Evolutionary conservation across 208 protist genomes (phyloP), one percentile per base, ranked within the genome.

Genomic region (Trypanosoma lewisi): DNA sequence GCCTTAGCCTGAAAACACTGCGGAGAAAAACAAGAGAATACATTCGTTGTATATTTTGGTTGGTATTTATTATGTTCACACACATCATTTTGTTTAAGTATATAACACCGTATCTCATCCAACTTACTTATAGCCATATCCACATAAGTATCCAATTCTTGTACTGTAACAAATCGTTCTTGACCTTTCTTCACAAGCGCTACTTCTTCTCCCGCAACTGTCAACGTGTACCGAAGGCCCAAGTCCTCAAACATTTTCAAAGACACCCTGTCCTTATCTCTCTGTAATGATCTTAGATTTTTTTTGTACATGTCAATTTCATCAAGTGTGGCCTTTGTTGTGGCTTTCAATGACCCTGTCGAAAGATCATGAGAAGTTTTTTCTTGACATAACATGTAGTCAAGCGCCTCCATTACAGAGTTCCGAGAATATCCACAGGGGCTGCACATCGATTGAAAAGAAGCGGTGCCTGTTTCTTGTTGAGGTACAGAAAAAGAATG

Each of bases 281-380:
- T 52, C 33, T 56, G 21, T 41, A 65, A 21, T 34, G 17, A 45
- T 39, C 16, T 21, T 2, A 65, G 59, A 65, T 65, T 45, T 12
- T 44, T 55, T 48, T 65, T 49, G 47, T 65, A 65, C 36, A 56
- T 48, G 14, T 65, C 59, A 56, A 65, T 53, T 65, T 65, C 59
- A 54, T 65, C 59, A 28, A 65, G 59, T 34, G 59, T 65, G 17
- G 37, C 14, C 9, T 17, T 19, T 2, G 59, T 27, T 27, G 59
- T 49, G 4, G 14, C 47, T 41, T 28, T 56, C 48, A 65, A 39
- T 27, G n/a, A 37, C 28, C 49, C 56, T 7, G 14, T 2, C 39
- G 30, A 33, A 62, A 25, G n/a, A 37, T 27, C 4, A 49, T 47
- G 16, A 16, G 4, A 49, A 17, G 4, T 11, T 41, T 2, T 33